A percentile compares a stretch with the other conserved stretches of the same genome.
Evolutionary conservation across 768 basidiomycete species (phyloP).

Genomic region (Nidularia pulvinata): DNA sequence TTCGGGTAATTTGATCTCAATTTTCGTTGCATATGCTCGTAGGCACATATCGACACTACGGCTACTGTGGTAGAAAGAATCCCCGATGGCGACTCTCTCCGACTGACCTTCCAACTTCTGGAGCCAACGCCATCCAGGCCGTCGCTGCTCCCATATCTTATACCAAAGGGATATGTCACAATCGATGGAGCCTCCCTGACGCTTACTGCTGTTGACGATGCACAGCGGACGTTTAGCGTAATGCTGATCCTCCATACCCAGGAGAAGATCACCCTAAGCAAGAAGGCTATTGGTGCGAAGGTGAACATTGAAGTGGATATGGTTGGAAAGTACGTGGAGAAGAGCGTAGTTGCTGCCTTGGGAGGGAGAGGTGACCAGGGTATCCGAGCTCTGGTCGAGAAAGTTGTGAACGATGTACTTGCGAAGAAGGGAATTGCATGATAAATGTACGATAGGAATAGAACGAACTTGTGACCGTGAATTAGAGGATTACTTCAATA

Average conservation of each 20-base stretch:
- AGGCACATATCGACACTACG: slow-evolving; percentile 96
- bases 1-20: background rate
- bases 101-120: slow-evolving; percentile 78
- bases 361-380: slow-evolving; percentile 50
- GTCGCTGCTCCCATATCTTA: slow-evolving; percentile 77
- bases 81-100: slow-evolving; percentile 87
- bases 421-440: slow-evolving; percentile 34
- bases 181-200: slow-evolving; percentile 96
- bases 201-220: slow-evolving; percentile 75
- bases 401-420: slow-evolving; percentile 55
- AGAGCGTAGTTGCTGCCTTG: slow-evolving; percentile 74
- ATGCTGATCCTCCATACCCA: slow-evolving; percentile 98
- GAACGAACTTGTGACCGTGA: background rate
- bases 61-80: slow-evolving; percentile 67
- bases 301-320: slow-evolving; percentile 98
- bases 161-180: slow-evolving; percentile 93
- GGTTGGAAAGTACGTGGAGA: slow-evolving; percentile 90
- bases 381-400: slow-evolving; percentile 51
- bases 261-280: slow-evolving; percentile 77
- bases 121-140: slow-evolving; percentile 55
- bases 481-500: too few relatives aligned
- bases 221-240: slow-evolving; percentile 67
- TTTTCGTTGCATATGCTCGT: background rate
- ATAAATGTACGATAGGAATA: slow-evolving; percentile 1
- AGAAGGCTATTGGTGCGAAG: slow-evolving; percentile 72